Conservation (phyloP, 2,329 filamentous ascomycete species). For the Ceratocystis ficicola region DNA sequence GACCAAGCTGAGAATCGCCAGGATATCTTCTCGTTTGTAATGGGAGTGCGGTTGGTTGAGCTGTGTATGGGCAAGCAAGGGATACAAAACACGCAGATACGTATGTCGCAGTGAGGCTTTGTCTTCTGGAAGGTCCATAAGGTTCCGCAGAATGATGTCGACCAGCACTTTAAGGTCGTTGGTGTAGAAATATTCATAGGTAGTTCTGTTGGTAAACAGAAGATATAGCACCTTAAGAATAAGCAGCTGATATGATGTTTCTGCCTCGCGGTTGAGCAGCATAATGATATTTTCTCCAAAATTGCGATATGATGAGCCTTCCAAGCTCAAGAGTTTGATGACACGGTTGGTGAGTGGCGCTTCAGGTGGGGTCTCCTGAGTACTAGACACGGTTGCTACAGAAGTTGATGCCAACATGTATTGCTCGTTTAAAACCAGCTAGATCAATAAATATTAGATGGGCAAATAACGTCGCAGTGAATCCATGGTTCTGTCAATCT, state of each 20-base stretch:
- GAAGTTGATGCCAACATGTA: conserved; percentile 74
- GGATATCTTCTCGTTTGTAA: conserved; percentile 82
- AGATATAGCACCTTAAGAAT: conserved; percentile 93
- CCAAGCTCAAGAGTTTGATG: conserved; percentile 73
- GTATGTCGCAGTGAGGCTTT: conserved; percentile 69
- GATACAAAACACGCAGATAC: conserved; percentile 84
- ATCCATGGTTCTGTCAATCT: background rate
- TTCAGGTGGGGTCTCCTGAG: conserved; percentile 30
- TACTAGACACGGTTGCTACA: conserved; percentile 30
- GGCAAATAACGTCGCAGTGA: background rate
- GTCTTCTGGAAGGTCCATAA: conserved; percentile 89
- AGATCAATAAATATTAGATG: conserved; percentile 22
- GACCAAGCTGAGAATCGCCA: conserved; percentile 58
- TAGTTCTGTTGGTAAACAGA: conserved; percentile 80
- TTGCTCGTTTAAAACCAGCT: conserved; percentile 95
- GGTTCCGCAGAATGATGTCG: conserved; percentile 90
- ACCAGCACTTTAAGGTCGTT: conserved; percentile 90
- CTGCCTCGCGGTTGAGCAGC: conserved; percentile 83
- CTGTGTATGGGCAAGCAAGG: conserved; percentile 82
- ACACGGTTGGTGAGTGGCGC: conserved; percentile 73
- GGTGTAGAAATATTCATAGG: conserved; percentile 97
- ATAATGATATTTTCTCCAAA: conserved; percentile 98
- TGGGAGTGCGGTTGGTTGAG: conserved; percentile 64
- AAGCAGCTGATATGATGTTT: conserved; percentile 87
- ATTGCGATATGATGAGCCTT: conserved; percentile 73